phyloP scores from a whole-genome alignment of 2,329 filamentous ascomycete genomes.

The Aspergillus uvarum region DNA sequence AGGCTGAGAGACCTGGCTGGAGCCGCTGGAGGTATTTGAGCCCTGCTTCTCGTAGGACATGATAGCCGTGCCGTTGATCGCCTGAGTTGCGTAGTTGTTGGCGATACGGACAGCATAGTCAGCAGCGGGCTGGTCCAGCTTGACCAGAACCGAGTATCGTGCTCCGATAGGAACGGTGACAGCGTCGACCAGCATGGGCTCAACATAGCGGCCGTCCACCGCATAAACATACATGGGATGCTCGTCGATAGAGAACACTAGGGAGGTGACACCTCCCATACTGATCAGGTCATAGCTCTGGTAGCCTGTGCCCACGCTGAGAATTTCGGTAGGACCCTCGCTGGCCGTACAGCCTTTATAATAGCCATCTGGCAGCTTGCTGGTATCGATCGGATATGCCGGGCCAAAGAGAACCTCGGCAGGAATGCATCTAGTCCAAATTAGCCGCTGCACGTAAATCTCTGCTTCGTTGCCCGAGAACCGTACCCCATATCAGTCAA shows the following conservation, averaged over 20 bases:
- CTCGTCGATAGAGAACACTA: conserved; percentile 46
- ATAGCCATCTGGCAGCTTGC: conserved; percentile 21
- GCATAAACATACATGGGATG: conserved; percentile 49
- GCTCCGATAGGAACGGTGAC: conserved; percentile 38
- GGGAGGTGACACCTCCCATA: conserved; percentile 31
- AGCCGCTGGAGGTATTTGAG: not conserved
- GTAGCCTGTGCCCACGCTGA: conserved; percentile 38
- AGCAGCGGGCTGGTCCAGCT: conserved; percentile 46
- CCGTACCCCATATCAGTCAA: conserved; percentile 32
- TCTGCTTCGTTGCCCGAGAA: not conserved
- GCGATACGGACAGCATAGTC: conserved; percentile 58
- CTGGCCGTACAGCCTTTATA: conserved; percentile 27
- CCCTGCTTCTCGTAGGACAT: conserved; percentile 43
- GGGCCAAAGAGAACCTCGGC: conserved; percentile 18
- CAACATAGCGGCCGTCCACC: conserved; percentile 46
- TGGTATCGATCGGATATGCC: conserved; percentile 21
- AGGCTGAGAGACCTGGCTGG: conserved; percentile 30
- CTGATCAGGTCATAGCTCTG: conserved; percentile 42
- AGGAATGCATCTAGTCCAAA: conserved; percentile 25
- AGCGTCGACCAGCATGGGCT: conserved; percentile 41
- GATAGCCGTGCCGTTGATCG: conserved; percentile 55
- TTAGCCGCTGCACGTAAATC: conserved; percentile 1
- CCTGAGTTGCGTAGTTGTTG: conserved; percentile 52
- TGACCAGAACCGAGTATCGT: conserved; percentile 44
- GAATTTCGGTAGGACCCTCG: conserved; percentile 25